Conservation (phyloP, 1,284 basidiomycete species). For the Vanrija sp. region DNA sequence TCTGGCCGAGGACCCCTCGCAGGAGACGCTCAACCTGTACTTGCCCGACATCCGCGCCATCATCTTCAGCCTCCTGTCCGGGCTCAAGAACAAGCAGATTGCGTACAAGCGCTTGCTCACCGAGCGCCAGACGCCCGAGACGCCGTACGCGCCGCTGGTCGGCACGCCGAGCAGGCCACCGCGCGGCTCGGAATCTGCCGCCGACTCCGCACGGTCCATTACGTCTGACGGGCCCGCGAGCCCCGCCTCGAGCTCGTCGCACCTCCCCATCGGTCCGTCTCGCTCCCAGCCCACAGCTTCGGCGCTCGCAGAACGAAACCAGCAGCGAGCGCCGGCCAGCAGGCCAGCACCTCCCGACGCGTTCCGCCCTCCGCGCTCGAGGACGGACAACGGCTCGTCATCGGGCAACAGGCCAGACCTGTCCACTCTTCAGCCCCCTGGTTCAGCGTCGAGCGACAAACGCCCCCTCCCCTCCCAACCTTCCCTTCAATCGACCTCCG, state of each 20-base stretch:
- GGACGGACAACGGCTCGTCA: not conserved
- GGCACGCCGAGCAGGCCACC: not conserved
- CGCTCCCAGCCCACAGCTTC: constrained; percentile 6
- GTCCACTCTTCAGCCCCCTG: constrained; percentile 1
- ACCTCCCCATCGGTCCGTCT: constrained; percentile 1
- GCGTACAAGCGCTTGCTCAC: constrained; percentile 54
- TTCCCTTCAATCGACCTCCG: not conserved
- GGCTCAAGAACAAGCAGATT: constrained; percentile 85
- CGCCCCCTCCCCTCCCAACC: not conserved
- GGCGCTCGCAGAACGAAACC: constrained; percentile 29
- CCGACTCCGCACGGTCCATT: not conserved
- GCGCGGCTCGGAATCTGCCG: not conserved
- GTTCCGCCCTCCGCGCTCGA: constrained; percentile 40
- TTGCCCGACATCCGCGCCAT: constrained; percentile 88
- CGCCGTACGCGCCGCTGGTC: not conserved
- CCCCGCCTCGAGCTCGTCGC: constrained; percentile 11
- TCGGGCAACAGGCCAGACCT: not conserved
- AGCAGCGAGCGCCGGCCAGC: constrained; percentile 2
- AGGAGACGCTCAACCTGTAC: constrained; percentile 80
- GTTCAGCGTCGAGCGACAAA: not conserved
- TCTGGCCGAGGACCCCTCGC: constrained; percentile 81
- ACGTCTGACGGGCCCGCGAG: constrained; percentile 12
- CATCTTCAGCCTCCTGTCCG: constrained; percentile 87
- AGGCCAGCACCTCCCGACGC: constrained; percentile 47
- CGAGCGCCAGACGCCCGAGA: constrained; percentile 20